phyloP scores from a whole-genome alignment of 106 monocot genomes.

The Agapanthus africanus region DNA sequence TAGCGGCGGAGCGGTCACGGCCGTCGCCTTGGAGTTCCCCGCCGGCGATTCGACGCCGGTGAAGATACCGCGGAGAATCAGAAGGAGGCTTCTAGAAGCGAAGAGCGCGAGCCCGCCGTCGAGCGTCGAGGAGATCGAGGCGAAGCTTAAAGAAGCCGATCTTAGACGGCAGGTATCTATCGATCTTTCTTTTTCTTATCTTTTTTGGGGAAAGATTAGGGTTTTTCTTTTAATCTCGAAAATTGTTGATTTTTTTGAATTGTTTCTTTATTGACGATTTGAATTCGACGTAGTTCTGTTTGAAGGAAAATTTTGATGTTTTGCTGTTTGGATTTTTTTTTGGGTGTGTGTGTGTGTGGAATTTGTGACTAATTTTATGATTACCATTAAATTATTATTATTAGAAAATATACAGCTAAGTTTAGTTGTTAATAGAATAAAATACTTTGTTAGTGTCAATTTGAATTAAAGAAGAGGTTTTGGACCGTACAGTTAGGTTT shows the following conservation, averaged over 20 bases:
- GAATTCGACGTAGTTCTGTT: not conserved
- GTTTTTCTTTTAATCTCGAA: not conserved
- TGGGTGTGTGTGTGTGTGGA: too few species aligned
- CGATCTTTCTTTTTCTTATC: not conserved
- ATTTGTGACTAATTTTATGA: too few species aligned
- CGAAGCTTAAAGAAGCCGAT: conserved; percentile 88
- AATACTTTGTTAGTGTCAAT: too few species aligned
- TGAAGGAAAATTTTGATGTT: too few species aligned
- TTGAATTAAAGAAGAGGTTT: too few species aligned
- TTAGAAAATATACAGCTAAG: too few species aligned
- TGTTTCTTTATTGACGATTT: not conserved
- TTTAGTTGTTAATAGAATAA: too few species aligned
- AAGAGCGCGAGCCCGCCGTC: conserved; percentile 25
- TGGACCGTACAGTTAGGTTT: too few species aligned
- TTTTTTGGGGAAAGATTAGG: not conserved
- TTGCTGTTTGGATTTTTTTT: too few species aligned
- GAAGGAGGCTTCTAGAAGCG: conserved; percentile 50
- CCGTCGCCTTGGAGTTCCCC: conserved; percentile 63
- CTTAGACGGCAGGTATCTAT: conserved; percentile 66
- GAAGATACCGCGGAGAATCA: conserved; percentile 69
- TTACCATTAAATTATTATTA: too few species aligned
- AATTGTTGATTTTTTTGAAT: not conserved
- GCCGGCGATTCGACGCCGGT: conserved; percentile 32
- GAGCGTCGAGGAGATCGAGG: conserved; percentile 90
- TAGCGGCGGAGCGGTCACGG: conserved; percentile 10